A percentile compares a stretch with the other conserved stretches of the same genome.
Evolutionary conservation across 164 flowering plant species (phyloP).

Genomic region (Echeveria elegans): DNA sequence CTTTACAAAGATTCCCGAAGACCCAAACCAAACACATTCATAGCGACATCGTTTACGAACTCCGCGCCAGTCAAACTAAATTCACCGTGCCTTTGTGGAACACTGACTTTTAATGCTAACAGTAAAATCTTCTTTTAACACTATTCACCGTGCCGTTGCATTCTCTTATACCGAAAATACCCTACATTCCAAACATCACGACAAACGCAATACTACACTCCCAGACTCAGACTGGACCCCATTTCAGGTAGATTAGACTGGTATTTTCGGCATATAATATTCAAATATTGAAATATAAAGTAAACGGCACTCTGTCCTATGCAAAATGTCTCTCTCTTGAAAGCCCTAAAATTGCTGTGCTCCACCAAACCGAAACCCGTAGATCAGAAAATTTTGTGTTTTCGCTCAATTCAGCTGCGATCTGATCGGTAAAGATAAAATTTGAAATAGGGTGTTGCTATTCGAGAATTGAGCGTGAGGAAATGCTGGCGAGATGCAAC

Average conservation of each 20-base stretch:
- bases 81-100: not conserved
- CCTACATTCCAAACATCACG: not conserved
- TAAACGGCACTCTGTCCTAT: constrained; percentile 30
- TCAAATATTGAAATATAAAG: constrained; percentile 13
- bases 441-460: constrained; percentile 59
- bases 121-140: constrained; percentile 4
- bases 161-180: not conserved
- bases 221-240: too few relatives aligned
- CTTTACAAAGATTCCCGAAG: too few relatives aligned
- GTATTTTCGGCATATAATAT: constrained; percentile 12
- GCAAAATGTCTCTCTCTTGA: too few relatives aligned
- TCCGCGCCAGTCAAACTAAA: not conserved
- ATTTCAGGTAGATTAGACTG: not conserved
- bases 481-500: constrained; percentile 71
- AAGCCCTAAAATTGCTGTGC: constrained; percentile 8
- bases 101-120: constrained; percentile 1
- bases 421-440: not conserved
- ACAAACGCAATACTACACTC: not conserved
- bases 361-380: constrained; percentile 1
- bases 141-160: not conserved
- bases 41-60: not conserved
- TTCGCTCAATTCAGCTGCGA: not conserved
- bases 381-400: not conserved
- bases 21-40: too few relatives aligned
- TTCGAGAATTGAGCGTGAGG: constrained; percentile 65